Percentiles rank a stretch among this genome's conserved stretches.
phyloP scores from a whole-genome alignment of 2,329 filamentous ascomycete genomes.

The Lachnellula occidentalis region DNA sequence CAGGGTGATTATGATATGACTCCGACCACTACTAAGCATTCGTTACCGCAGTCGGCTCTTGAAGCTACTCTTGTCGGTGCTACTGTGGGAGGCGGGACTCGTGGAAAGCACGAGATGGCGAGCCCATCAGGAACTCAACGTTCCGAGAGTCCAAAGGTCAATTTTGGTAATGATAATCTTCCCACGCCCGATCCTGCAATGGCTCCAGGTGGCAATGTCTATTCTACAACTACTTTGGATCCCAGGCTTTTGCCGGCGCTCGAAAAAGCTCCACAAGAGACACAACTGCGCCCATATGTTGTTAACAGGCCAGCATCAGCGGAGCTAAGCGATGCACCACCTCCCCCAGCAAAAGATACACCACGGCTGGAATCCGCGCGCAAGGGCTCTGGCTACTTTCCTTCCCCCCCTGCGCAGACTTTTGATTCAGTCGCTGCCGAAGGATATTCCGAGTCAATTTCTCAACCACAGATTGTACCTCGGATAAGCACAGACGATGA shows the following conservation, averaged over 20 bases:
- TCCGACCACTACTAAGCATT: conserved; percentile 23
- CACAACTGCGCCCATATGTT: conserved; percentile 20
- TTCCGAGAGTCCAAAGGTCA: background rate
- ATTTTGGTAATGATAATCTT: conserved; percentile 7
- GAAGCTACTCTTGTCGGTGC: conserved; percentile 28
- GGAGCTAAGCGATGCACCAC: conserved; percentile 37
- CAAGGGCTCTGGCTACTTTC: conserved; percentile 15
- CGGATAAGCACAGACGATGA: conserved; percentile 18
- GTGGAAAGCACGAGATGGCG: conserved; percentile 30
- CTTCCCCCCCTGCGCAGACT: conserved; percentile 4
- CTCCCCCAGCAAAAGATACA: conserved; percentile 42
- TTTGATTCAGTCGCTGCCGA: conserved; percentile 1
- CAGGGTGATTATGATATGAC: conserved; percentile 19
- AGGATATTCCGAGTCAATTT: conserved; percentile 7
- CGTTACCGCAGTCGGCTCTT: conserved; percentile 14
- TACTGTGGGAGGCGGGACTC: conserved; percentile 39
- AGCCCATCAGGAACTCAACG: conserved; percentile 2
- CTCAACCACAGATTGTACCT: conserved; percentile 14
- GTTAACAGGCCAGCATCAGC: conserved; percentile 29
- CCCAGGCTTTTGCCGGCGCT: conserved; percentile 20
- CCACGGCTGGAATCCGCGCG: conserved; percentile 5
- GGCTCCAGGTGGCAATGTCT: conserved; percentile 21
- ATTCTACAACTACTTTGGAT: conserved; percentile 21
- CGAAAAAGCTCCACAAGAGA: conserved; percentile 18
- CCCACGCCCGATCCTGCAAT: conserved; percentile 21